Base-by-base conservation (phyloP, 192 early-diverging fungal species). In the Dissophora globulifera region DNA sequence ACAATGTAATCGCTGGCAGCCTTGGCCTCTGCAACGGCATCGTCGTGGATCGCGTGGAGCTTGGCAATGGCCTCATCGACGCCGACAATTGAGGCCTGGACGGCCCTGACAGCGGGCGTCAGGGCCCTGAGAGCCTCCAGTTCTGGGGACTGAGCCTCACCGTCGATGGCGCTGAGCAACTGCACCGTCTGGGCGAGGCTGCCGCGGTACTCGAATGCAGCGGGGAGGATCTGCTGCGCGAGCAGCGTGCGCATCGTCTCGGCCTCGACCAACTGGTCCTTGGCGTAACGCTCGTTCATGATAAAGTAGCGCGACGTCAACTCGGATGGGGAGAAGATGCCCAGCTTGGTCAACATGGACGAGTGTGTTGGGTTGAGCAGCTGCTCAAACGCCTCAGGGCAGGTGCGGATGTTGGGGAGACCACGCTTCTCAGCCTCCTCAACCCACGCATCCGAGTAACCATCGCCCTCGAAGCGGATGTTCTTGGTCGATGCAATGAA, bases 391-490 rank as follows among this genome's bases (percentile, higher is more conserved):
- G 97, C 97, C 69, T 90, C 94, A 47, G 94, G 93, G 75, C 90
- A 90, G 31, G 90, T 87, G 78, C 84, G 87, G 85, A 99, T 97
- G 89, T 97, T 99, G 83, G 95, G 95, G 67, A 99, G 84, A 3
- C 97, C 96, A 78, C 97, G 95, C 76, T 86, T 89, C 74, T 88
- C 93, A 32, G 97, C 97, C 87, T 98, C 97, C 22, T 83, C 68
- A 29, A 90, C 87, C 97, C 97, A 99, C 51, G 89, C 93, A 42
- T 93, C 92, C 45, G 95, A 94, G 88, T 99, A 99, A 83, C 93
- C 93, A 88, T 99, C 95, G 69, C 93, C 95, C 83, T 99, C 97
- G 78, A 99, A 99, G 78, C 95, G 89, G 69, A 99, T 86, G 68
- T 79, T 64, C 88, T 94, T 95, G 81, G 87, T 87, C 56, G 89